Base-by-base conservation (phyloP, 805 yeast genomes). In the Candida koratica region DNA sequence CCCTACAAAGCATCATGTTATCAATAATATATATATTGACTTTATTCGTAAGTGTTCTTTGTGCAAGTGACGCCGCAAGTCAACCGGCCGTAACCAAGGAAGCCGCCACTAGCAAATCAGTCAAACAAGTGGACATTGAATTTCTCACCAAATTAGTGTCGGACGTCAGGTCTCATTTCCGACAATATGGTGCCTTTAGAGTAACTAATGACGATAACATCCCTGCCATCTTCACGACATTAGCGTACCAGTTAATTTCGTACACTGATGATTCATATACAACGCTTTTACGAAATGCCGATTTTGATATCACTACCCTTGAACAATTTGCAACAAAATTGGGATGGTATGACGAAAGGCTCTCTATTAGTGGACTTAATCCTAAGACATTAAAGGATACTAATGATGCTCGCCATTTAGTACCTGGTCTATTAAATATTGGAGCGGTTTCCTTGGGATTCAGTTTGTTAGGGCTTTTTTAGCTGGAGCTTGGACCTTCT, bases 251-350 rank as follows among this genome's bases (percentile, higher is more conserved):
- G 32, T 55, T 63, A 9, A 42, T 41, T n/a, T 53, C 63, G 6
- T 63, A 61, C 43, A 55, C 53, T 3, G 66, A 61, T 42, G 61
- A 60, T 37, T 51, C 65, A 8, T 64, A 62, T 43, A 63, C 69
- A 12, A 62, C 70, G 3, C 49, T 57, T 35, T 50, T 64, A 44
- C 47, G 54, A 28, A 42, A 57, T 33, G 28, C 59, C 5, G 43
- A 49, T 5, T 33, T 58, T 13, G 45, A 54, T 42, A 43, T 58
- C 38, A 37, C 41, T 17, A 43, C 39, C 22, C 49, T 64, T 38
- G 54, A 48, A 41, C 34, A 45, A 3, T 64, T 48, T 46, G 70
- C 67, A 24, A 58, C 67, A 10, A 43, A 49, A 17, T 53, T 65
- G 39, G 68, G 67, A 12, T 65, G 71, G 71, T 63, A 55, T 51